Evolutionary conservation across 345 rosid species (phyloP).

Genomic region (Toxicodendron radicans): DNA sequence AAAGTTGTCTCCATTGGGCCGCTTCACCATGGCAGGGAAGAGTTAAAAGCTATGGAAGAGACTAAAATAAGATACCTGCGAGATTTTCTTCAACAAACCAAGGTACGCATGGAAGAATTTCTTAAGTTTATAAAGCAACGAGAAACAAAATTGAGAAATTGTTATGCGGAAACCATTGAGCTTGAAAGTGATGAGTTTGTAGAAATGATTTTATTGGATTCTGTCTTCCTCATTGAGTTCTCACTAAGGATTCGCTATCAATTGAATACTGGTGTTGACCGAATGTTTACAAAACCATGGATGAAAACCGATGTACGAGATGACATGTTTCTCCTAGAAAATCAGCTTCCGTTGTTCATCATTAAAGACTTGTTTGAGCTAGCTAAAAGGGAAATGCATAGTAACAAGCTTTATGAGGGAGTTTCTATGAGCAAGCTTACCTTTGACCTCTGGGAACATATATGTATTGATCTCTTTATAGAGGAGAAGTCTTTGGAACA

Average conservation of each 20-base stretch:
- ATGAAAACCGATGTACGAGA: neutral
- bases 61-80: conserved; percentile 14
- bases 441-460: neutral
- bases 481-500: neutral
- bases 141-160: neutral
- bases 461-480: neutral
- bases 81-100: conserved; percentile 5
- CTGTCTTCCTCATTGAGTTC: conserved; percentile 22
- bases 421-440: neutral
- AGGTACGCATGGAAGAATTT: neutral
- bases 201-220: conserved; percentile 24
- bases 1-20: conserved; percentile 21
- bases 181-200: neutral
- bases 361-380: conserved; percentile 8
- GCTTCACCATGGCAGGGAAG: conserved; percentile 2
- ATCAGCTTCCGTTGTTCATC: conserved; percentile 28
- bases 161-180: conserved; percentile 5
- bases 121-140: neutral
- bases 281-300: conserved; percentile 10
- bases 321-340: conserved; percentile 27
- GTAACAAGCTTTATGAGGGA: neutral
- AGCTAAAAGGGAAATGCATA: neutral
- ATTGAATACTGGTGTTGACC: neutral
- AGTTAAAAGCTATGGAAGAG: conserved; percentile 22
- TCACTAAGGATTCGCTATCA: neutral